Evolutionary conservation across 805 yeast genomes (phyloP), one percentile per base, ranked within the genome.

Genomic region (Helenozyma rhizophorensis): DNA sequence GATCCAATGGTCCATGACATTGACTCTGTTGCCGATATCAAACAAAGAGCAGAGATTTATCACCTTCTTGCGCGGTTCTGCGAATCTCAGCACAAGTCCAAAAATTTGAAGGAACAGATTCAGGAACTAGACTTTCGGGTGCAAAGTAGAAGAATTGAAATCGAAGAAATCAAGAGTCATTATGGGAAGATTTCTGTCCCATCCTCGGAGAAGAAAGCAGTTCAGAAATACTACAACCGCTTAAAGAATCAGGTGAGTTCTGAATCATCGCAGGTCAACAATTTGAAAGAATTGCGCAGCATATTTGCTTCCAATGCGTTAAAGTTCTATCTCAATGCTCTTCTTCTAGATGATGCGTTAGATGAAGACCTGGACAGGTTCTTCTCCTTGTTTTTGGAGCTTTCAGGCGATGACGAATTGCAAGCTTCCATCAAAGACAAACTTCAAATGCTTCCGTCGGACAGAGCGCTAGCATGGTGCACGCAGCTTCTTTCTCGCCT

Each of bases 321-420:
- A 11, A 69, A 66, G 14, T 80, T 73, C 42, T 85, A 80, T 48
- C 48, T 87, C 32, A 66, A 62, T 25, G 64, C 83, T 11, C 56
- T 83, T n/a, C 52, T 67, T 13, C 54, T 67, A 26, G 73, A 69
- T 28, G 47, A 49, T 22, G 49, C 43, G 3, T 64, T 53, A 38
- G 72, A 69, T 33, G 75, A 73, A 37, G 81, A 76, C 31, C 60
- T 82, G 18, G 94, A 86, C 50, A 74, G 84, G 35, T 81, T 89
- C 40, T 81, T 89, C 54, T 83, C 89, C 0, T 54, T 90, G 9
- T 90, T 97, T 95, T 65, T 90, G 24, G 83, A 80, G 39, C 70
- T 76, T 43, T 67, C 78, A 2, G 51, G 54, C 5, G 65, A 66
- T 21, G 68, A 56, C 1, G 54, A 49, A 0, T 58, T 83, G 4